Base-by-base conservation (phyloP, 2,329 filamentous ascomycete genomes). In the Colletotrichum simmondsii region DNA sequence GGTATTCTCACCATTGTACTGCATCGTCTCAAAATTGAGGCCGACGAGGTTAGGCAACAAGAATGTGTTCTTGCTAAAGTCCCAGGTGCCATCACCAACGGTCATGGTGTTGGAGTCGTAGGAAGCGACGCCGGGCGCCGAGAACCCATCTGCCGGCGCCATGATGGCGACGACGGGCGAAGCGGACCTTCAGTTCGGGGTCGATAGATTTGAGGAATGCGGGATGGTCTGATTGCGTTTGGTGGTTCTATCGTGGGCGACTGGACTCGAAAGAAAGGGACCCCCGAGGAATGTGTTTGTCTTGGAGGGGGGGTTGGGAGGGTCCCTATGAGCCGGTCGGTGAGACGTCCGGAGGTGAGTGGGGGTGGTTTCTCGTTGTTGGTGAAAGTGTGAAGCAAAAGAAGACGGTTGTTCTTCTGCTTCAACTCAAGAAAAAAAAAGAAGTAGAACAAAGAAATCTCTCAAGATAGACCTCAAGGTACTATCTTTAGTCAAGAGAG, bases 31-130 rank as follows among this genome's bases (percentile, higher is more conserved):
- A 80, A 94, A 94, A 80, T 95, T 94, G 75, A 94, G 83, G 10
- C 93, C 93, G 77, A 92, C 86, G 58, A 97, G 84, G 78, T 95
- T 95, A 46, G 94, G 94, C 64, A 97, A 84, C 66, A 97, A 84
- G 80, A 96, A 97, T 22, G 89, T 91, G 79, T 95, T 94, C 80
- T 92, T 92, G 72, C 88, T 87, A 70, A 92, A 92, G 78, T 95
- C 92, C 94, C 94, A 97, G 42, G 94, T 96, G 26, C 94, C 94
- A 80, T 96, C 94, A 75, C 94, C 94, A 19, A 96, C 93, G 68
- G 86, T 87, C 87, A 95, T 86, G n/a, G 91, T 94, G 78, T 92
- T 87, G 64, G 93, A 95, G 77, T 88, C 87, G 83, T 96, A 96
- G 76, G 87, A 90, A 80, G 91, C 92, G 82, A 91, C 91, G 79